These are phyloP conservation scores for Primulina huaijiensis DNA, from an alignment of 257 asterid species.

Conservation along the genomic window DNA sequence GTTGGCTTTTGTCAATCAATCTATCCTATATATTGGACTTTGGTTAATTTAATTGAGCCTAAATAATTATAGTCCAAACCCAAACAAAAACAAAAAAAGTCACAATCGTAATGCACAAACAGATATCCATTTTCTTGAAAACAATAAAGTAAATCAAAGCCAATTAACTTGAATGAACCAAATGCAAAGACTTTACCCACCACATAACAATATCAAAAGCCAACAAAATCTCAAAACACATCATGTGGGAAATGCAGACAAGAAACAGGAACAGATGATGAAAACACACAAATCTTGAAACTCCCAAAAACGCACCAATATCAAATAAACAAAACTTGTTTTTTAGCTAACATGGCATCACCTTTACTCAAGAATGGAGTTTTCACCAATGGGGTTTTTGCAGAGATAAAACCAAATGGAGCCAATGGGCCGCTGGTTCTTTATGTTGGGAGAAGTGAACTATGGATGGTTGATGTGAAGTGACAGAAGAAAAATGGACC, in stretches of 20 bases:
- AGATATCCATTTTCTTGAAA: background rate
- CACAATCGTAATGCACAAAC: background rate
- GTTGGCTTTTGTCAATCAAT: too few species aligned
- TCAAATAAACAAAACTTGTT: too few species aligned
- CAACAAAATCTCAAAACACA: background rate
- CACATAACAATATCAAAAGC: background rate
- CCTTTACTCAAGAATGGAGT: conserved; percentile 24
- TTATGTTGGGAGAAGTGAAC: background rate
- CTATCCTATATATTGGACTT: too few species aligned
- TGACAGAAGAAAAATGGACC: conserved; percentile 16
- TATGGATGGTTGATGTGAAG: conserved; percentile 28
- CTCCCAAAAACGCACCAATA: too few species aligned
- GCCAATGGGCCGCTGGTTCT: background rate
- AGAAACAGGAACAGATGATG: background rate
- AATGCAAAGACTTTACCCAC: background rate
- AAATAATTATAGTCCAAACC: too few species aligned
- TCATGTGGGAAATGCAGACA: background rate
- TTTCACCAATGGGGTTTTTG: background rate
- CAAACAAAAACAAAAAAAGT: too few species aligned
- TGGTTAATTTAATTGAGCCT: too few species aligned
- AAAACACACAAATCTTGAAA: background rate
- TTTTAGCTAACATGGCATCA: background rate
- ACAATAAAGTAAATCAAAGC: background rate
- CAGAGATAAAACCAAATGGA: conserved; percentile 10
- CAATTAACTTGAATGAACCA: background rate